Percentiles rank a stretch among this genome's conserved stretches.
These are phyloP conservation scores for Hymenoscyphus albidus DNA, from an alignment of 2,329 filamentous ascomycete genomes.

Conservation along the genomic window DNA sequence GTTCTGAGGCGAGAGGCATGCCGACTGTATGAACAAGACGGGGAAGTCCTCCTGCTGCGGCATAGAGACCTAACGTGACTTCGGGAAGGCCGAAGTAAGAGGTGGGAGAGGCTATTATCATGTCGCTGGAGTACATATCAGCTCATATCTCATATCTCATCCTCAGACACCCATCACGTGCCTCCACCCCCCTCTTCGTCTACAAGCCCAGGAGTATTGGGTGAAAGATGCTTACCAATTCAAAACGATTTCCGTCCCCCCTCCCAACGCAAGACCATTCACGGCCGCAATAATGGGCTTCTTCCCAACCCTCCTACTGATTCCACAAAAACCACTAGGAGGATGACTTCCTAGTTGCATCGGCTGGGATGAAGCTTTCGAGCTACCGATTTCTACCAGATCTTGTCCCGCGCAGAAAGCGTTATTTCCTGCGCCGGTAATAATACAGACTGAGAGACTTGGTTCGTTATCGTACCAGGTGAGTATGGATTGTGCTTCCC, in stretches of 20 bases:
- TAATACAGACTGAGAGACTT: conserved; percentile 55
- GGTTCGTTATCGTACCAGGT: conserved; percentile 60
- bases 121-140: conserved; percentile 46
- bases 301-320: conserved; percentile 63
- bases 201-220: not conserved
- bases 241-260: conserved; percentile 66
- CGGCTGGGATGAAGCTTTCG: conserved; percentile 36
- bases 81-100: conserved; percentile 71
- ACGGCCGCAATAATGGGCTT: conserved; percentile 76
- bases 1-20: conserved; percentile 64
- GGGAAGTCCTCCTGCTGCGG: conserved; percentile 67
- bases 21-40: conserved; percentile 62
- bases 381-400: conserved; percentile 54
- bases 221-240: conserved; percentile 45
- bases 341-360: conserved; percentile 33
- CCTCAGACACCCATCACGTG: too few relatives aligned
- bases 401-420: conserved; percentile 68
- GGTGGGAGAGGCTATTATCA: conserved; percentile 57
- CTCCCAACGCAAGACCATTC: conserved; percentile 72
- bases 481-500: conserved; percentile 38
- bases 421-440: conserved; percentile 57
- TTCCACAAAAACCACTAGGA: conserved; percentile 55
- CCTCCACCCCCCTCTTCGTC: too few relatives aligned
- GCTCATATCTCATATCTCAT: not conserved
- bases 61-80: conserved; percentile 65